phyloP scores from a whole-genome alignment of 768 basidiomycete species.

The Roridomyces roridus region DNA sequence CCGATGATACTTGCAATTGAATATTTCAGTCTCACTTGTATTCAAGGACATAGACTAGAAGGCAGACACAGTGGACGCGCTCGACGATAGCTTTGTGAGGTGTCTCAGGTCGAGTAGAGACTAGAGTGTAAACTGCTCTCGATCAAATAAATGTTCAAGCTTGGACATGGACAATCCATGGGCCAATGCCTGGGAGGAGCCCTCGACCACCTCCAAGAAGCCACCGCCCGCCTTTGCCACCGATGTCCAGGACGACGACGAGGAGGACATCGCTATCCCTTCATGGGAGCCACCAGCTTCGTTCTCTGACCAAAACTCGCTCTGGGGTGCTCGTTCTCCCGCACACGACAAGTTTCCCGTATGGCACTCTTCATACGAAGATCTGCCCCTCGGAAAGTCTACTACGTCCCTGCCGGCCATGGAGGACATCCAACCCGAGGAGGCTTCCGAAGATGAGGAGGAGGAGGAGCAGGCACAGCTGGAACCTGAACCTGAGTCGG shows the following conservation, averaged over 20 bases:
- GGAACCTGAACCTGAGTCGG: conserved; percentile 1
- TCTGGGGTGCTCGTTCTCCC: conserved; percentile 20
- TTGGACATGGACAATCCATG: conserved; percentile 83
- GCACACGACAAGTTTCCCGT: conserved; percentile 20
- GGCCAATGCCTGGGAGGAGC: conserved; percentile 72
- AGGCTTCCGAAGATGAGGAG: conserved; percentile 7
- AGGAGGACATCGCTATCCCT: conserved; percentile 62
- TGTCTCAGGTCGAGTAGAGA: no score
- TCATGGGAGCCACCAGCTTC: conserved; percentile 56
- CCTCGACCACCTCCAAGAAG: conserved; percentile 36
- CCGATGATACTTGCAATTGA: no score
- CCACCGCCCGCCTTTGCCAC: conserved; percentile 12
- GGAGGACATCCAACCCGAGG: conserved; percentile 13
- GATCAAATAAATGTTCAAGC: no score
- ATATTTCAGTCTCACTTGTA: no score
- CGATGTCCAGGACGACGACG: conserved; percentile 46
- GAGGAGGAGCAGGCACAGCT: conserved; percentile 5
- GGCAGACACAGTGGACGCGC: no score
- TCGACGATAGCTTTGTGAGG: no score
- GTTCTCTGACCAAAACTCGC: conserved; percentile 38
- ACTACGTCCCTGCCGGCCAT: conserved; percentile 1
- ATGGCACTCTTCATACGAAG: conserved; percentile 46
- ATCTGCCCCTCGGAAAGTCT: conserved; percentile 41
- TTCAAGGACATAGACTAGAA: no score
- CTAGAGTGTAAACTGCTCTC: no score